phyloP scores from a whole-genome alignment of 352 stramenopile genomes.

The Globisporangium viniferum region DNA sequence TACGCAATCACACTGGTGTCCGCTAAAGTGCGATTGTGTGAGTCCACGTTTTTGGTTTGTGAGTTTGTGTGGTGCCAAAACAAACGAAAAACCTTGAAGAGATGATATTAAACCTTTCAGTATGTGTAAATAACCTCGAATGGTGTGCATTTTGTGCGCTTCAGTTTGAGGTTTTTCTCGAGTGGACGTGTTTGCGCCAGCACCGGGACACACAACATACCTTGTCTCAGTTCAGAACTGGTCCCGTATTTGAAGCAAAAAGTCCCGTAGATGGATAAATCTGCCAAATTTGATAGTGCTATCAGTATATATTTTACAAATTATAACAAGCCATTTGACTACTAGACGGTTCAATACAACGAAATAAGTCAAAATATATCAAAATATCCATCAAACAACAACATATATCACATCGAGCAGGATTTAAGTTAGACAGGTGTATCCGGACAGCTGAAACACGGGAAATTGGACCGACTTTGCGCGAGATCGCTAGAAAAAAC shows the following conservation, averaged over 20 bases:
- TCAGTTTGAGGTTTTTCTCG: constrained; percentile 8
- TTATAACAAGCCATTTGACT: no score
- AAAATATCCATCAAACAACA: no score
- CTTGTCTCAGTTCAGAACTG: constrained; percentile 6
- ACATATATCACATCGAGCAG: background rate
- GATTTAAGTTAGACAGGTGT: background rate
- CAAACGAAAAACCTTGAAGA: background rate
- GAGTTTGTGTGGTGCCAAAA: background rate
- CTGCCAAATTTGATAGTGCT: background rate
- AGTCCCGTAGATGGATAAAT: background rate
- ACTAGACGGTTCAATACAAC: no score
- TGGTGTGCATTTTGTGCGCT: background rate
- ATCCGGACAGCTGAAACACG: background rate
- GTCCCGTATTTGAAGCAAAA: background rate
- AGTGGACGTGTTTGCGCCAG: constrained; percentile 8
- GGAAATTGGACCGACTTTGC: background rate
- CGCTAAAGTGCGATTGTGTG: background rate
- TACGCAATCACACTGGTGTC: background rate
- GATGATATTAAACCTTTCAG: background rate
- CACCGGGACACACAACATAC: background rate
- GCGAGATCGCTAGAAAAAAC: constrained; percentile 7
- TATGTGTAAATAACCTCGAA: background rate
- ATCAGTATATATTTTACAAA: no score
- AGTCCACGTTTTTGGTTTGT: background rate
- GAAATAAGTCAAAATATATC: no score